Evolutionary conservation across 352 stramenopile species (phyloP), one percentile per base, ranked within the genome.

Genomic region (Phytophthora fragariae): DNA sequence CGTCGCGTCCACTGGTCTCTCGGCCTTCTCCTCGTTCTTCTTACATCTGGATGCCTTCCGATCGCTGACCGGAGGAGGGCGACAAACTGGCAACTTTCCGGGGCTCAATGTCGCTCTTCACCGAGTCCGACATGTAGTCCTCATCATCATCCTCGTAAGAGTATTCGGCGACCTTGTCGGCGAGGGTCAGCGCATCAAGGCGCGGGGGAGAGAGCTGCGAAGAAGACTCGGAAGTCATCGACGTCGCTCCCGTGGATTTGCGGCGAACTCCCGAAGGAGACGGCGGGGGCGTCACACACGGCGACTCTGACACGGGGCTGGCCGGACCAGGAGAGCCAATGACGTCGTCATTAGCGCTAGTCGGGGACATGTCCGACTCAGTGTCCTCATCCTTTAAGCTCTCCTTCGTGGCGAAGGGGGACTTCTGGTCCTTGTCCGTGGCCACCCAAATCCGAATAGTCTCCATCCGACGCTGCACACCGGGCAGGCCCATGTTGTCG

Each of bases 361-460:
- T 81, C 4, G 82, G 77, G 4, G 77, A 91, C 65, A 81, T 70
- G 57, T 92, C 82, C 46, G 84, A 90, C 68, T 92, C 86, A 5
- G 85, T 93, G 68, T 90, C 85, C 21, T 81, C 80, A 62, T 92
- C 88, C 57, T 85, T 85, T 5, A 80, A 70, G 19, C 80, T 76
- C 58, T 87, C 87, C 47, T 75, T 76, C 3, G 66, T 75, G 14
- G 64, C 65, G 61, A 95, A 96, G 3, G 90, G 90, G 27, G 90
- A 96, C 73, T 94, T 95, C 65, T 86, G 89, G 57, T 95, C 88
- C 70, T 94, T 94, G 74, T 94, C 90, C 0, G 90, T 96, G 7
- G 88, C 87, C 24, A 96, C 86, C 90, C 90, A 96, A 69, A 96
- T 95, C 58, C 90, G 88, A 54, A 96, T 83, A 46, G 90, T 96